These are phyloP conservation scores for Daedaleopsis nitida DNA, from an alignment of 768 basidiomycete genomes.

Conservation along the genomic window DNA sequence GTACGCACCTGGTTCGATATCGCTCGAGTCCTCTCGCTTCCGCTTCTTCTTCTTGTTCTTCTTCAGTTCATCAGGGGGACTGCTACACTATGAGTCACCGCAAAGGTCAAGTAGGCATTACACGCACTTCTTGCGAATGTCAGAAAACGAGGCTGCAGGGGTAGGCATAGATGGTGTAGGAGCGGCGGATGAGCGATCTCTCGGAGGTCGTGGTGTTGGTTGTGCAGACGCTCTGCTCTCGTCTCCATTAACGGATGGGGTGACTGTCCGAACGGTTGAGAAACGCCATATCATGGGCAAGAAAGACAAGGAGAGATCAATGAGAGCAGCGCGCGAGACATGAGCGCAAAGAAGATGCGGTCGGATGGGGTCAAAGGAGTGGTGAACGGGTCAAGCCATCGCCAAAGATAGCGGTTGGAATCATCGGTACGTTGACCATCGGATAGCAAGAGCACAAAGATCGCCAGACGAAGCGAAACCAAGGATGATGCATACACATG, in stretches of 20 bases:
- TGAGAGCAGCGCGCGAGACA: not conserved
- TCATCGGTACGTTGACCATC: not conserved
- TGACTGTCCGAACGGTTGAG: constrained; percentile 30
- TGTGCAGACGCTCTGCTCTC: constrained; percentile 41
- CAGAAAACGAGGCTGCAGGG: constrained; percentile 53
- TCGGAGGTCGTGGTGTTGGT: constrained; percentile 39
- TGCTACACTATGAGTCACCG: constrained; percentile 18
- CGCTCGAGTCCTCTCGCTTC: constrained; percentile 77
- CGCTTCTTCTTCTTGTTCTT: constrained; percentile 81
- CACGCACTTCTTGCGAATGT: constrained; percentile 65
- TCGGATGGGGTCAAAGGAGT: not conserved
- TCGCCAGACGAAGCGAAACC: not conserved
- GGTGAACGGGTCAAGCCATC: not conserved
- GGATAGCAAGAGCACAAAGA: not conserved
- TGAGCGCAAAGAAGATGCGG: not conserved
- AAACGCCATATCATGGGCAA: not conserved
- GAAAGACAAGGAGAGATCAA: not conserved
- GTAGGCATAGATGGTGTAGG: constrained; percentile 46
- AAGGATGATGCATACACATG: too few species aligned
- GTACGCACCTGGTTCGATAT: constrained; percentile 58
- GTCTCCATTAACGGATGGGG: constrained; percentile 50
- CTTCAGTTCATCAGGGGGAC: constrained; percentile 54
- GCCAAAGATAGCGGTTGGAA: constrained; percentile 1
- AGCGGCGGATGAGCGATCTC: constrained; percentile 50
- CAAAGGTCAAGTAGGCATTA: not conserved